phyloP scores from a whole-genome alignment of 345 rosid genomes.

The Adansonia digitata region DNA sequence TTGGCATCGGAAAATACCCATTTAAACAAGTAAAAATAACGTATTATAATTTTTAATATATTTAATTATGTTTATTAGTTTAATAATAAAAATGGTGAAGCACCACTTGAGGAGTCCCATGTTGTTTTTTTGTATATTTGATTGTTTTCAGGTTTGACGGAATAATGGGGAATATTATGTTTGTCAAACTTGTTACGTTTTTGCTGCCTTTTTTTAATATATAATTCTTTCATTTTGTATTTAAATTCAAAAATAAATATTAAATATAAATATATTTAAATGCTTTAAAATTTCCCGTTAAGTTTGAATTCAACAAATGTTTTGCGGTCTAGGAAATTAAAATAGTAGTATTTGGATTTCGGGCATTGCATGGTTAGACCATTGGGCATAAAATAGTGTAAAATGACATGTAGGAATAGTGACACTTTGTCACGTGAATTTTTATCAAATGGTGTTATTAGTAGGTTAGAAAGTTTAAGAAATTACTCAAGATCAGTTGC shows the following conservation, averaged over 20 bases:
- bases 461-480: neutral
- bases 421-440: neutral
- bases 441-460: too few relatives aligned
- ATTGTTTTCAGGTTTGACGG: neutral
- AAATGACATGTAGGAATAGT: neutral
- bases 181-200: neutral
- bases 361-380: neutral
- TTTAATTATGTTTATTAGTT: too few relatives aligned
- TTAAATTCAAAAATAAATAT: too few relatives aligned
- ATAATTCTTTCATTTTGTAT: too few relatives aligned
- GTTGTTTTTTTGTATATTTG: too few relatives aligned
- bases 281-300: too few relatives aligned
- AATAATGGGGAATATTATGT: neutral
- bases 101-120: too few relatives aligned
- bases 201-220: neutral
- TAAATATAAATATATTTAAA: too few relatives aligned
- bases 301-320: neutral
- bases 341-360: neutral
- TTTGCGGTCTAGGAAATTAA: neutral
- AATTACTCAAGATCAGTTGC: neutral
- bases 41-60: too few relatives aligned
- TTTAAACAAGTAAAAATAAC: too few relatives aligned
- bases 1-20: neutral
- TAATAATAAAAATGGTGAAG: conserved; percentile 6
- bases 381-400: neutral